These are phyloP conservation scores for Cercophora sp. DNA, from an alignment of 495 filamentous ascomycete genomes.

Conservation along the genomic window DNA sequence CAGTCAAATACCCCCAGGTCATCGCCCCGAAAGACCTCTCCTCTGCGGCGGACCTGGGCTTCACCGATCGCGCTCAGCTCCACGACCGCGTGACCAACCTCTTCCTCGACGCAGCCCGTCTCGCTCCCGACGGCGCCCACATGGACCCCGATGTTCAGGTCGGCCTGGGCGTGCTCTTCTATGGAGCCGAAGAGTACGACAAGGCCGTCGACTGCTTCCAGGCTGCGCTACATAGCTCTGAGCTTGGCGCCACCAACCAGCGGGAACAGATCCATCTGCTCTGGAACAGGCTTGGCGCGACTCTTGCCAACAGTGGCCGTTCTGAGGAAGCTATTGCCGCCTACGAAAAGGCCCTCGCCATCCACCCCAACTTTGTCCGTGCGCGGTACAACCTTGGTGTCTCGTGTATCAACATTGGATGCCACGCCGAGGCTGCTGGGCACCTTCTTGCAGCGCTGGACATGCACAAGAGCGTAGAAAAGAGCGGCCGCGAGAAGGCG, in stretches of 20 bases:
- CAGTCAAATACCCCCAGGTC: constrained; percentile 82
- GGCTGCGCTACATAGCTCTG: constrained; percentile 76
- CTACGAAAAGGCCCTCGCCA: constrained; percentile 84
- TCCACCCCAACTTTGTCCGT: constrained; percentile 92
- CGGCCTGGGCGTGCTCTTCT: constrained; percentile 94
- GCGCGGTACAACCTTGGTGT: constrained; percentile 97
- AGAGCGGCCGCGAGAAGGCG: constrained; percentile 76
- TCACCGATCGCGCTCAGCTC: constrained; percentile 84
- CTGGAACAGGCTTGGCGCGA: constrained; percentile 97
- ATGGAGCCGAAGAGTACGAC: constrained; percentile 94
- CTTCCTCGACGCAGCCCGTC: constrained; percentile 88
- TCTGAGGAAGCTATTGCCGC: constrained; percentile 94
- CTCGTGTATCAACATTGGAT: constrained; percentile 95
- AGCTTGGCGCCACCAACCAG: constrained; percentile 72
- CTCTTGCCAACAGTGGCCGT: constrained; percentile 88
- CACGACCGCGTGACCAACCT: constrained; percentile 85
- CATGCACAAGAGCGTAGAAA: constrained; percentile 96
- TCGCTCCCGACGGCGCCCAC: constrained; percentile 76
- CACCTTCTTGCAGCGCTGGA: constrained; percentile 88
- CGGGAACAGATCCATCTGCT: constrained; percentile 80
- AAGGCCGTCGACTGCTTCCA: constrained; percentile 99
- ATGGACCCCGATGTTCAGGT: constrained; percentile 99
- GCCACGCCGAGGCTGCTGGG: constrained; percentile 85
- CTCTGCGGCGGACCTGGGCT: constrained; percentile 71
- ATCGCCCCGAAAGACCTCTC: constrained; percentile 64